phyloP scores from a whole-genome alignment of 768 basidiomycete genomes.

The Lentinula sp. region DNA sequence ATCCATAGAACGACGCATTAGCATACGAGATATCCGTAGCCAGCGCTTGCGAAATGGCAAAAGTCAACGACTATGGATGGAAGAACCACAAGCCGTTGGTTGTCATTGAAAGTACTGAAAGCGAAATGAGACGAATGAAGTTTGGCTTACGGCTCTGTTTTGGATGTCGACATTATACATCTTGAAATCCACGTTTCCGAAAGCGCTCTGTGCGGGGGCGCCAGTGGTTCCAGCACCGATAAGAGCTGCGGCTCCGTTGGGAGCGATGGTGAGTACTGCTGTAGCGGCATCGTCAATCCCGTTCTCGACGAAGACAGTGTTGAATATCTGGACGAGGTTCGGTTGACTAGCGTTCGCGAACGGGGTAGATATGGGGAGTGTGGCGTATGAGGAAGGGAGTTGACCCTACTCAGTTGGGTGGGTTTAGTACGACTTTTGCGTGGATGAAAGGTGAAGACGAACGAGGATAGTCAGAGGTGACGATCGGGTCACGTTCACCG shows the following conservation, averaged over 20 bases:
- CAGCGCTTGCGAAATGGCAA: constrained; percentile 54
- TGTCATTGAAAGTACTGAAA: too few relatives aligned
- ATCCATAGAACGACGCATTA: constrained; percentile 64
- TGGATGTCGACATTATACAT: constrained; percentile 65
- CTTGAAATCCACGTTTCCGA: constrained; percentile 54
- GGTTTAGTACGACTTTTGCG: background rate
- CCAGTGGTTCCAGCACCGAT: constrained; percentile 58
- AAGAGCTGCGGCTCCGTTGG: constrained; percentile 49
- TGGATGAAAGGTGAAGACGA: constrained; percentile 5
- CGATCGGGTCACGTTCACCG: constrained; percentile 47
- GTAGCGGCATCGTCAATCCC: constrained; percentile 53
- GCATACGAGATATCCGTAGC: constrained; percentile 58
- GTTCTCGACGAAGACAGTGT: constrained; percentile 34
- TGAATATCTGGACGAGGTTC: constrained; percentile 50
- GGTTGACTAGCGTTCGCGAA: constrained; percentile 36
- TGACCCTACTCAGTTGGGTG: constrained; percentile 34
- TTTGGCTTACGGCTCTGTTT: constrained; percentile 49
- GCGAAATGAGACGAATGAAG: background rate
- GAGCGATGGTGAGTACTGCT: constrained; percentile 51
- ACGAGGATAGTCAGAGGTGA: constrained; percentile 55
- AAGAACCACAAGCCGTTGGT: background rate
- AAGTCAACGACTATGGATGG: constrained; percentile 36
- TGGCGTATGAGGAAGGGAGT: constrained; percentile 27
- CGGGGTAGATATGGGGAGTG: constrained; percentile 24
- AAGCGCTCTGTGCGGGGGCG: constrained; percentile 42